Base-by-base conservation (phyloP, 768 basidiomycete genomes). In the Termitomyces titanicus region DNA sequence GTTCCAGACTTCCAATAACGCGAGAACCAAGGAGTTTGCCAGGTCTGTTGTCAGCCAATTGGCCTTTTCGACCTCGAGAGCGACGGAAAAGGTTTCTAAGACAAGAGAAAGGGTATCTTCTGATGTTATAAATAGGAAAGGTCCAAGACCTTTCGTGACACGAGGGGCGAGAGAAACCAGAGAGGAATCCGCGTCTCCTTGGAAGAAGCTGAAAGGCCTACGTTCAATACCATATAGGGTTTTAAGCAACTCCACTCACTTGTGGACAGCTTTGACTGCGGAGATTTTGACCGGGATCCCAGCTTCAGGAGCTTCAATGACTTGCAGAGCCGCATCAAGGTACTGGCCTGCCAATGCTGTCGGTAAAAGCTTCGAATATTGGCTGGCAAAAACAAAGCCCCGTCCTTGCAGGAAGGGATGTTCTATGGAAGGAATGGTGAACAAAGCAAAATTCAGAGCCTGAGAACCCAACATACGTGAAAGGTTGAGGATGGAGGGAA, bases 371-470 rank as follows among this genome's bases (percentile, higher is more conserved):
- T 84, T 82, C 1, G 90, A 80, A 65, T 85, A 98, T 64, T 94
- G 88, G 64, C 92, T 94, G 3, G 94, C 93, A 61, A 98, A 95
- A 43, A 98, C 92, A 57, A 98, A 97, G 0, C 86, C 91, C 57
- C 97, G 81, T 11, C 96, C 97, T 71, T 98, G 96, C 27, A 99
- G 70, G 81, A 98, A 99, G 0, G 94, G 94, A 53, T 79, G 80
- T 22, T 92, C 95, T 96, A 49, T 27, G 49, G 42, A 17, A 35
- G 5, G 47, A 56, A 11, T 8, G 6, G 22, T 38, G 24, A 47
- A 29, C 20, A 29, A 31, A 38, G n/a, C 17, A 15, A 27, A 29
- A 45, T 22, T 45, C 8, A 20, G 47, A 48, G 42, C 24, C 27
- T 1, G 43, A 42, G n/a, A 51, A 38, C 15, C 56, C 5, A 31